phyloP scores from a whole-genome alignment of 768 basidiomycete species.

The Rhizopogon vesiculosus region DNA sequence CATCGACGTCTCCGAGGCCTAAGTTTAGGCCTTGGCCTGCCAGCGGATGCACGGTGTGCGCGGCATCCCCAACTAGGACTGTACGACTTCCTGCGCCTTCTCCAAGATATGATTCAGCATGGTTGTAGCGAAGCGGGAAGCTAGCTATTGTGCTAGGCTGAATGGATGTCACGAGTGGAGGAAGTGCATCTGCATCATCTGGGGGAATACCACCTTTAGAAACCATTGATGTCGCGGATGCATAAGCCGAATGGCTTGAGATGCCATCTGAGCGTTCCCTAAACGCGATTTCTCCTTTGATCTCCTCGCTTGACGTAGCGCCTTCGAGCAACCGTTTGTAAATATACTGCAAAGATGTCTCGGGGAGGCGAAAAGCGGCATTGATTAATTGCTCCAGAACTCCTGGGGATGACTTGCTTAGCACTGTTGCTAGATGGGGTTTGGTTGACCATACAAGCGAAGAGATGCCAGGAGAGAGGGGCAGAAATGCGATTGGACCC shows the following conservation, averaged over 20 bases:
- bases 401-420: constrained; percentile 59
- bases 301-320: constrained; percentile 41
- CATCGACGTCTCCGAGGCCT: constrained; percentile 83
- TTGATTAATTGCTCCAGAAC: constrained; percentile 78
- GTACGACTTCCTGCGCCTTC: constrained; percentile 63
- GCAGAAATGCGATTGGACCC: constrained; percentile 94
- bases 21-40: constrained; percentile 96
- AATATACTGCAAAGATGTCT: constrained; percentile 66
- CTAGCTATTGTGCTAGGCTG: constrained; percentile 76
- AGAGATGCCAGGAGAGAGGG: constrained; percentile 70
- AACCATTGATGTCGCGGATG: constrained; percentile 35
- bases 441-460: constrained; percentile 95
- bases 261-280: constrained; percentile 71
- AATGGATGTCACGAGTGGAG: constrained; percentile 69
- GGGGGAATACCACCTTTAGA: constrained; percentile 52
- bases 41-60: constrained; percentile 91
- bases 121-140: constrained; percentile 85
- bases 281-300: constrained; percentile 64
- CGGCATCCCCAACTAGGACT: constrained; percentile 92
- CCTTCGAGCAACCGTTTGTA: constrained; percentile 56
- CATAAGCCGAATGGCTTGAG: constrained; percentile 56
- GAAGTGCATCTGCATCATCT: constrained; percentile 55
- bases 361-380: constrained; percentile 83
- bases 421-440: constrained; percentile 66
- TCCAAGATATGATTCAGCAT: constrained; percentile 84